Percentiles rank a stretch among this genome's conserved stretches.
Conservation (phyloP, 208 protist species). For the Leishmania arabica region DNA sequence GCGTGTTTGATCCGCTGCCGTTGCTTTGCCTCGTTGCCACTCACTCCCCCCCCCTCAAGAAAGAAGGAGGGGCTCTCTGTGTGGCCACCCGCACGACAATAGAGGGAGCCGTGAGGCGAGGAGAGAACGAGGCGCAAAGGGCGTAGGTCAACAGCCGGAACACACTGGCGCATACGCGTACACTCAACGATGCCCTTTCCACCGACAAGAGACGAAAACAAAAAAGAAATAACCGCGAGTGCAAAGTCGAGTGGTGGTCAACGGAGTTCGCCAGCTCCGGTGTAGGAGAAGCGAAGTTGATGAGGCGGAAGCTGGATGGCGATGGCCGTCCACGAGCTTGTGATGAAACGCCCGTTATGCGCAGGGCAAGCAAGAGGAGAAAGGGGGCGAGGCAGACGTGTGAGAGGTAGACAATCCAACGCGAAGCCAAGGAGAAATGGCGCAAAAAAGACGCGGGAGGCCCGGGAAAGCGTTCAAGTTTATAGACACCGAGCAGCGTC, state of each 20-base stretch:
- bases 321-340: background rate
- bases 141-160: background rate
- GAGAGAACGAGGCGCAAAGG: background rate
- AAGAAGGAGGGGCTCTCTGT: background rate
- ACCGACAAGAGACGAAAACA: background rate
- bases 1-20: background rate
- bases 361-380: background rate
- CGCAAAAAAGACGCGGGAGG: background rate
- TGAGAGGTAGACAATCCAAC: background rate
- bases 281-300: background rate
- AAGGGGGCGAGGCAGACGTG: background rate
- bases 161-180: background rate
- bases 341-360: background rate
- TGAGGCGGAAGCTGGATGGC: background rate
- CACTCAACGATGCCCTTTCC: background rate
- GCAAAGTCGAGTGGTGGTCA: background rate
- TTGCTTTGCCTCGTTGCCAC: background rate
- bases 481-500: background rate
- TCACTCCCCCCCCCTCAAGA: background rate
- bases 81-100: background rate
- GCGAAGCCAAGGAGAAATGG: no score
- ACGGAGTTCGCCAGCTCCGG: background rate
- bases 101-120: background rate
- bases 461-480: background rate
- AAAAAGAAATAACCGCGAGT: background rate